These are phyloP conservation scores for Epichloe aotearoae DNA, from an alignment of 2,329 filamentous ascomycete species.

Conservation along the genomic window DNA sequence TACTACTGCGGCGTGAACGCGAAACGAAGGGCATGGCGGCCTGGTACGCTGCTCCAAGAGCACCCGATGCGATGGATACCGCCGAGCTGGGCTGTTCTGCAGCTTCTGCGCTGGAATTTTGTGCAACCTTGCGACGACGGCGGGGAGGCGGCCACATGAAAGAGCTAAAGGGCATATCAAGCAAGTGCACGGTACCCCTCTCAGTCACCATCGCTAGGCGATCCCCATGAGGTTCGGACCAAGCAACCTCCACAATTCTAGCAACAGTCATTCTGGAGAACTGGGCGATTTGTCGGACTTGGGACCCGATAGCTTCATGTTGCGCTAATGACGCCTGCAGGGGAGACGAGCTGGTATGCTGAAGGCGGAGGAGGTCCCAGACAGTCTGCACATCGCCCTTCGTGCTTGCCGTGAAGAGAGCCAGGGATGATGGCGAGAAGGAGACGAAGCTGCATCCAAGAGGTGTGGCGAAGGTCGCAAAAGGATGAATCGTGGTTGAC, in stretches of 20 bases:
- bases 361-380: constrained; percentile 62
- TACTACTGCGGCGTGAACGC: constrained; percentile 38
- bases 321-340: constrained; percentile 36
- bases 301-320: constrained; percentile 33
- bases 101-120: constrained; percentile 31
- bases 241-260: constrained; percentile 78
- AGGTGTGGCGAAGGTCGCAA: constrained; percentile 57
- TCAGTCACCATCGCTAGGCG: constrained; percentile 82
- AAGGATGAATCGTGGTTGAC: constrained; percentile 42
- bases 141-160: constrained; percentile 77
- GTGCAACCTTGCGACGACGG: constrained; percentile 31
- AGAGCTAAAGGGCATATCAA: constrained; percentile 70
- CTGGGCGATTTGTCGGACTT: constrained; percentile 72
- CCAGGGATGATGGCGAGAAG: constrained; percentile 60
- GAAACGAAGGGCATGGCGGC: constrained; percentile 49
- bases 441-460: constrained; percentile 72
- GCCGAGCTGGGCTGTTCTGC: constrained; percentile 40
- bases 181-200: constrained; percentile 86
- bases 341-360: constrained; percentile 48
- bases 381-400: constrained; percentile 76
- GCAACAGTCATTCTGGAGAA: constrained; percentile 88
- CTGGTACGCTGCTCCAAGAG: constrained; percentile 56
- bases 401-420: constrained; percentile 64
- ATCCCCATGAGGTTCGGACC: constrained; percentile 71
- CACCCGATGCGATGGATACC: constrained; percentile 56